Conservation (phyloP, 257 asterid species). For the Capsicum pubescens region DNA sequence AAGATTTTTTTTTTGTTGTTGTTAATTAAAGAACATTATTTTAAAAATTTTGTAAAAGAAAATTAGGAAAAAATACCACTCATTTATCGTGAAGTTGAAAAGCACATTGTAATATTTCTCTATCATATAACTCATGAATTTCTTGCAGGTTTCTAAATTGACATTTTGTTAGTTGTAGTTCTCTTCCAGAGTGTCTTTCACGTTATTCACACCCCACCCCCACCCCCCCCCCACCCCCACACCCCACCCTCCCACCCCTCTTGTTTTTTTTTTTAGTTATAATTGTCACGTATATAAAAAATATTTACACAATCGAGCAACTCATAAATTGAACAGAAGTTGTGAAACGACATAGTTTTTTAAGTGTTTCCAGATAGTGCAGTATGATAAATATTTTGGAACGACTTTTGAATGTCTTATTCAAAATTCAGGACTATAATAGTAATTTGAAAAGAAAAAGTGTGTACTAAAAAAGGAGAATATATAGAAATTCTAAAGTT, state of each 20-base stretch:
- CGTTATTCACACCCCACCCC: slow-evolving; percentile 39
- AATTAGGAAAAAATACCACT: not conserved
- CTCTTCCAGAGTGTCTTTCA: slow-evolving; percentile 38
- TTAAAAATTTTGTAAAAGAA: not conserved
- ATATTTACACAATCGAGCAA: not conserved
- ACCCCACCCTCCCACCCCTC: not conserved
- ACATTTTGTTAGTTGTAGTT: slow-evolving; percentile 22
- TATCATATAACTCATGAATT: slow-evolving; percentile 43
- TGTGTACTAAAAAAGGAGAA: slow-evolving; percentile 38
- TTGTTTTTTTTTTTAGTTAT: not conserved
- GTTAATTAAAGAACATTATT: too few species aligned
- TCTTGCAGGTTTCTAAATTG: slow-evolving; percentile 45
- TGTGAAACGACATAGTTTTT: not conserved
- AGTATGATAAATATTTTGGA: not conserved
- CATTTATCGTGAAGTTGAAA: slow-evolving; percentile 15
- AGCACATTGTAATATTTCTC: not conserved
- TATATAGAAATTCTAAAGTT: slow-evolving; percentile 33
- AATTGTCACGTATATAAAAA: not conserved
- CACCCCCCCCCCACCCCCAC: not conserved
- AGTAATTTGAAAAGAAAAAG: slow-evolving; percentile 26
- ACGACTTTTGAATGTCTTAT: not conserved
- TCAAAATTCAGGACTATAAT: not conserved
- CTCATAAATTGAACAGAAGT: not conserved
- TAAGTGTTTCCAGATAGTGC: too few species aligned
- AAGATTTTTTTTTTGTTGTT: too few species aligned